A percentile compares a stretch with the other conserved stretches of the same genome.
Conservation (phyloP, 78 protist species). For the Pelomyxa schiedti region DNA sequence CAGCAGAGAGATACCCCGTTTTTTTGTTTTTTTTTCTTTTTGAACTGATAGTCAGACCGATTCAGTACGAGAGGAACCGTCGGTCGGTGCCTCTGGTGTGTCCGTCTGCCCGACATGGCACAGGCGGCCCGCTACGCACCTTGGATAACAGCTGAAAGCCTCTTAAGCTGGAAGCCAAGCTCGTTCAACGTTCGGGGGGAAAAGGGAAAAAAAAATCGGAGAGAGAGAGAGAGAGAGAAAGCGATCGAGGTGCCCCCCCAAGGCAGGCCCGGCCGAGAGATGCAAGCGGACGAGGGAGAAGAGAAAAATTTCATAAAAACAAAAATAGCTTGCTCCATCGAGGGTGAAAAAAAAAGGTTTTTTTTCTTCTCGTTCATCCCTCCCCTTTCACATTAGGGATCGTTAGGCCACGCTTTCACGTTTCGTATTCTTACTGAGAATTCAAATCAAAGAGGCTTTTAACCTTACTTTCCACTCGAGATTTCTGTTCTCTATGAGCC, state of each 20-base stretch:
- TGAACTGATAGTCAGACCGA: conserved; percentile 28
- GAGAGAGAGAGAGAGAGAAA: too few species aligned
- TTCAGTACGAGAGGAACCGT: conserved; percentile 79
- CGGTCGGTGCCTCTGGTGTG: conserved; percentile 39
- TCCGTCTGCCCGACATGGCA: conserved; percentile 31
- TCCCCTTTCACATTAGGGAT: conserved; percentile 76
- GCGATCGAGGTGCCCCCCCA: too few species aligned
- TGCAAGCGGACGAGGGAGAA: not conserved
- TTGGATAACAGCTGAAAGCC: conserved; percentile 64
- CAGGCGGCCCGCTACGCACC: conserved; percentile 47
- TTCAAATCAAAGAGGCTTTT: conserved; percentile 75
- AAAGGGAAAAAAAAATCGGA: too few species aligned
- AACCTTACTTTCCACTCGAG: conserved; percentile 73
- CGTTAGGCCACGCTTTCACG: conserved; percentile 91
- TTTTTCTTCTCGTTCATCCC: too few species aligned
- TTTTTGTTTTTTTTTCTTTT: not conserved
- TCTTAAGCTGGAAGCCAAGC: conserved; percentile 70
- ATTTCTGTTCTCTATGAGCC: conserved; percentile 82
- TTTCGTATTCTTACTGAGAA: conserved; percentile 82
- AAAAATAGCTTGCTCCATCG: not conserved
- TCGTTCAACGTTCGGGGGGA: too few species aligned
- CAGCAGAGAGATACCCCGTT: not conserved
- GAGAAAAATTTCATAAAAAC: not conserved
- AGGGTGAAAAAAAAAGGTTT: too few species aligned
- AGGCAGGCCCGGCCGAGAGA: conserved; percentile 16